These are phyloP conservation scores for Conticribra guillardii DNA, from an alignment of 108 stramenopile genomes.

Conservation along the genomic window DNA sequence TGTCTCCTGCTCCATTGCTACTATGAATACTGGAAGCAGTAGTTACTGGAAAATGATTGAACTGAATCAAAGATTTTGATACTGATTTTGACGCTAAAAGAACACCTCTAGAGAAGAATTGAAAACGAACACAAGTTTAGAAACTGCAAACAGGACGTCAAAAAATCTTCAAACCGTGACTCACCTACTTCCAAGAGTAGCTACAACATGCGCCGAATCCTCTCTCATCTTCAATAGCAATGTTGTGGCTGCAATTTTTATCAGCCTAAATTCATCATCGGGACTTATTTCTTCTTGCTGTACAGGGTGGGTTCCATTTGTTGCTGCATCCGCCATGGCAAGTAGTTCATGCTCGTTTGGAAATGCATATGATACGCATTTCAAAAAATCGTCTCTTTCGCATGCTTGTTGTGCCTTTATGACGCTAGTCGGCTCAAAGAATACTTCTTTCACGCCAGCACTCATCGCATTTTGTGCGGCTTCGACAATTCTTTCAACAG, in stretches of 20 bases:
- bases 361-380: constrained; percentile 49
- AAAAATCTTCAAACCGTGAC: too few relatives aligned
- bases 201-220: constrained; percentile 45
- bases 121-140: too few relatives aligned
- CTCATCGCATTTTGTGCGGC: constrained; percentile 46
- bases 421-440: constrained; percentile 75
- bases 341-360: constrained; percentile 72
- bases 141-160: too few relatives aligned
- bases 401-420: constrained; percentile 50
- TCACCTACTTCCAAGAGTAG: constrained; percentile 56
- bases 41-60: constrained; percentile 44
- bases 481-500: constrained; percentile 29
- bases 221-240: constrained; percentile 54
- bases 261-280: constrained; percentile 8
- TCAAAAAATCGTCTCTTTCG: constrained; percentile 35
- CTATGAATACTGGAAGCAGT: constrained; percentile 35
- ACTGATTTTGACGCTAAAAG: constrained; percentile 49
- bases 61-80: constrained; percentile 2
- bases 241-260: constrained; percentile 29
- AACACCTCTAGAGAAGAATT: too few relatives aligned
- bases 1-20: constrained; percentile 74
- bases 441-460: constrained; percentile 45
- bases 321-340: constrained; percentile 51
- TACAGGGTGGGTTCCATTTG: not conserved
- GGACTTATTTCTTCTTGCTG: not conserved